Conservation (phyloP, 441 rosid species). For the Gossypium trilobum region DNA sequence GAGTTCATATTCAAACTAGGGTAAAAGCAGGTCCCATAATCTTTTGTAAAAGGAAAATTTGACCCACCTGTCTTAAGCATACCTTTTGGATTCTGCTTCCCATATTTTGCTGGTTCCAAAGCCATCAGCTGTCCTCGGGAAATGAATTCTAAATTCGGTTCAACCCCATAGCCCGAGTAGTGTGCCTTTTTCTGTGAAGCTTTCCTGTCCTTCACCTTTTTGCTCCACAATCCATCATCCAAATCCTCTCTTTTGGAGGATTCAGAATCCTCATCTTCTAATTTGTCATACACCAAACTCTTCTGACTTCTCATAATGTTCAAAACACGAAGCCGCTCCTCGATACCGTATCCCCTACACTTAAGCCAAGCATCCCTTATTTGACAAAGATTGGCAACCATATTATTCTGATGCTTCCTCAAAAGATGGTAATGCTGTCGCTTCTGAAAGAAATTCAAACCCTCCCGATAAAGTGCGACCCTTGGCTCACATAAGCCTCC, state of each 20-base stretch:
- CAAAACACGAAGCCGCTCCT: constrained; percentile 84
- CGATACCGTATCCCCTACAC: constrained; percentile 72
- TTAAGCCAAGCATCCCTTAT: constrained; percentile 81
- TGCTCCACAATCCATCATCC: constrained; percentile 50
- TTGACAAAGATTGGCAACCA: constrained; percentile 74
- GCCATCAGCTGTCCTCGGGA: constrained; percentile 31
- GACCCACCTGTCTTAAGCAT: constrained; percentile 39
- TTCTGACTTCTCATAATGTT: constrained; percentile 77
- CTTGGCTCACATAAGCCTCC: constrained; percentile 96
- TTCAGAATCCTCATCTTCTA: constrained; percentile 53
- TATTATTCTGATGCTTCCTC: constrained; percentile 75
- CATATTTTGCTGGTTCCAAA: constrained; percentile 38
- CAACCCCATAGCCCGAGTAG: constrained; percentile 34
- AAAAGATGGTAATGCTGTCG: constrained; percentile 72
- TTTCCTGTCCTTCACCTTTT: constrained; percentile 51
- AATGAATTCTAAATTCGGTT: constrained; percentile 42
- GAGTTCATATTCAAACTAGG: constrained; percentile 45
- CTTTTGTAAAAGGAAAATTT: constrained; percentile 35
- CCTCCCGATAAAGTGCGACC: constrained; percentile 81
- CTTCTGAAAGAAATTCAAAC: constrained; percentile 54
- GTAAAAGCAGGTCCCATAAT: constrained; percentile 17
- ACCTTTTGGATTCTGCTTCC: constrained; percentile 58
- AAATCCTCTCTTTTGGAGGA: constrained; percentile 58
- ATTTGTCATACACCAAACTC: constrained; percentile 68
- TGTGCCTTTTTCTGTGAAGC: constrained; percentile 32